phyloP scores from a whole-genome alignment of 345 rosid genomes.

The Murraya koenigii region DNA sequence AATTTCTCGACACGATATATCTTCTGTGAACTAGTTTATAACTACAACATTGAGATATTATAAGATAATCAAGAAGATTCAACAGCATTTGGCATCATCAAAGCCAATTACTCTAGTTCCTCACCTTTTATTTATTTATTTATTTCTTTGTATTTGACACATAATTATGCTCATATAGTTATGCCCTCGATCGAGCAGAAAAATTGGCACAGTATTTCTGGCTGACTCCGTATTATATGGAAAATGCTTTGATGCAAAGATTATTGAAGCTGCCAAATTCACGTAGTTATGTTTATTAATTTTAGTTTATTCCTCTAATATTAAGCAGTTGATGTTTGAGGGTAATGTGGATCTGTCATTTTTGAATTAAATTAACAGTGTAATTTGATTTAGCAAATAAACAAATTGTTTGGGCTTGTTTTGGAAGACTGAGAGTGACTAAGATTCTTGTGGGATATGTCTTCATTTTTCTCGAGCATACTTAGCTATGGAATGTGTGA shows the following conservation, averaged over 20 bases:
- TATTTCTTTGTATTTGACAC: too few species aligned
- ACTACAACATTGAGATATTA: neutral
- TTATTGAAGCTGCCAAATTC: neutral
- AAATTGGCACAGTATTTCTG: neutral
- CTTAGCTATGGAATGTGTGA: neutral
- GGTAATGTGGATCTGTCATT: neutral
- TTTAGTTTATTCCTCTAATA: neutral
- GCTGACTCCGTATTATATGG: neutral
- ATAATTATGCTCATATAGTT: neutral
- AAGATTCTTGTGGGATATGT: slow-evolving; percentile 1
- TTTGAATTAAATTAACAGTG: neutral
- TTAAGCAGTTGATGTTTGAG: neutral
- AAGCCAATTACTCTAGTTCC: neutral
- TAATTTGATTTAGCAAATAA: neutral
- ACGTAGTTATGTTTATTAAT: neutral
- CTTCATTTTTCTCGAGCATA: neutral
- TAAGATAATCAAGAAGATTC: neutral
- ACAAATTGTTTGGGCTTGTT: neutral
- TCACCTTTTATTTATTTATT: neutral
- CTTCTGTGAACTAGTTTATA: slow-evolving; percentile 1
- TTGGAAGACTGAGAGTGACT: neutral
- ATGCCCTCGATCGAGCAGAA: neutral
- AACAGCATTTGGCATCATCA: neutral
- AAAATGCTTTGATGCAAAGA: neutral
- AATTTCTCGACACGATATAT: slow-evolving; percentile 14